Evolutionary conservation across 2,329 filamentous ascomycete species (phyloP), one percentile per base, ranked within the genome.

Genomic region (Alternaria longipes): DNA sequence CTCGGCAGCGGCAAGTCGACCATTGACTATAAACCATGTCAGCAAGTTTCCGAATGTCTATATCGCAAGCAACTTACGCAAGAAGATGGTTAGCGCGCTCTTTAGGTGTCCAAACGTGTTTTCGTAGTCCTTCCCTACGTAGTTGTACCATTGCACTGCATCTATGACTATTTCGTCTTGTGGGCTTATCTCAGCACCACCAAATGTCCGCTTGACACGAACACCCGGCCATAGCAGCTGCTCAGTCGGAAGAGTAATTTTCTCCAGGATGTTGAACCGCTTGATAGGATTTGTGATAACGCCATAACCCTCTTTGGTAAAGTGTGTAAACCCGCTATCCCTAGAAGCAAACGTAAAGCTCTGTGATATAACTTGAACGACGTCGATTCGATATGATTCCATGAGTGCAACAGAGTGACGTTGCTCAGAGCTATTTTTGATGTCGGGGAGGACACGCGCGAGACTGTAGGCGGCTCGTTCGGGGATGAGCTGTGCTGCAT

Each of bases 71-170:
- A 86, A 57, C 92, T 84, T 87, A 96, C 93, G 86, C 47, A 97
- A 84, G 73, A 97, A 93, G 62, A 90, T 89, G 73, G 91, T 91
- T 80, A 97, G 92, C n/a, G 94, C 86, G 69, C 88, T 85, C 30
- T 87, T 86, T 42, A 92, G 89, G 57, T 88, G 84, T 18, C 82
- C 80, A 70, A 94, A 92, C 22, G 92, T 89, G 59, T 90, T 84
- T 16, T 85, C 62, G 30, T 66, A 66, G 9, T 77, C 68, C n/a
- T 87, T 90, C 51, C 91, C 87, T 8, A 94, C 86, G 57, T 92
- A 85, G 59, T 92, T 81, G 75, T 94, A 89, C 94, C 94, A 98
- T 73, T 96, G 91, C 60, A 97, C 81, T 38, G 91, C 89, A 58
- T 90, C 86, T 46, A 97, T 92, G 53, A 97, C 84, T 34, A 90